phyloP scores from a whole-genome alignment of 106 monocot genomes.

The Dendrobium huoshanense region DNA sequence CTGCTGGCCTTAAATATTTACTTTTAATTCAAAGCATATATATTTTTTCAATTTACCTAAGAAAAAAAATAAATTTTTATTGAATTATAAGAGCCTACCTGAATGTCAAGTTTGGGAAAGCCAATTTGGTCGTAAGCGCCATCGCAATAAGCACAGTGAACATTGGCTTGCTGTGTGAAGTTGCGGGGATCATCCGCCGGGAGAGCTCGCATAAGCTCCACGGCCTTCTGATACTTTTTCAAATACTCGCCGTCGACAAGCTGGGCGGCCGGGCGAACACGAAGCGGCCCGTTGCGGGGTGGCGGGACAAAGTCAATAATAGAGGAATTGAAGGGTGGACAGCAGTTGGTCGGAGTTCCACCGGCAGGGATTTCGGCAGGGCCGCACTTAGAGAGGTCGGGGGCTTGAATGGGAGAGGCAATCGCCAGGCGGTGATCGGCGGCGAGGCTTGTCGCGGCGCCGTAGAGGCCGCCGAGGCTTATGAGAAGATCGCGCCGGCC shows the following conservation, averaged over 20 bases:
- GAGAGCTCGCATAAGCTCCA: conserved; percentile 21
- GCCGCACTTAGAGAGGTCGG: conserved; percentile 11
- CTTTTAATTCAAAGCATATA: too few relatives aligned
- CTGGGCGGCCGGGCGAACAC: conserved; percentile 36
- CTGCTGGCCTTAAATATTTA: too few relatives aligned
- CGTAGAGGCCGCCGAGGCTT: conserved; percentile 9
- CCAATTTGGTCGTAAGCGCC: conserved; percentile 32
- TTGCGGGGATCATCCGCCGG: conserved; percentile 26
- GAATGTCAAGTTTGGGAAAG: conserved; percentile 11
- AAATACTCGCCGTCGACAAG: conserved; percentile 24
- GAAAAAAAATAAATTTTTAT: too few relatives aligned
- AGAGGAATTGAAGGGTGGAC: conserved; percentile 12
- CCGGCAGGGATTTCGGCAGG: not conserved
- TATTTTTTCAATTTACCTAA: too few relatives aligned
- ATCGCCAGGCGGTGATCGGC: not conserved
- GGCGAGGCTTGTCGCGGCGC: not conserved
- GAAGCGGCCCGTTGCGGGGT: conserved; percentile 4
- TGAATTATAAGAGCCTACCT: not conserved
- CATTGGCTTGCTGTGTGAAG: conserved; percentile 43
- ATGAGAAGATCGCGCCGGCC: conserved; percentile 8
- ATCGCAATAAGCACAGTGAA: conserved; percentile 55
- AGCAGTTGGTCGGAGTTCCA: conserved; percentile 9
- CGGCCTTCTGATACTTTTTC: conserved; percentile 24
- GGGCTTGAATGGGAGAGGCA: conserved; percentile 11
- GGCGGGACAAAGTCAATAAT: conserved; percentile 23